Conservation (phyloP, 2,329 filamentous ascomycete genomes). For the Paraconiothyrium sp. region DNA sequence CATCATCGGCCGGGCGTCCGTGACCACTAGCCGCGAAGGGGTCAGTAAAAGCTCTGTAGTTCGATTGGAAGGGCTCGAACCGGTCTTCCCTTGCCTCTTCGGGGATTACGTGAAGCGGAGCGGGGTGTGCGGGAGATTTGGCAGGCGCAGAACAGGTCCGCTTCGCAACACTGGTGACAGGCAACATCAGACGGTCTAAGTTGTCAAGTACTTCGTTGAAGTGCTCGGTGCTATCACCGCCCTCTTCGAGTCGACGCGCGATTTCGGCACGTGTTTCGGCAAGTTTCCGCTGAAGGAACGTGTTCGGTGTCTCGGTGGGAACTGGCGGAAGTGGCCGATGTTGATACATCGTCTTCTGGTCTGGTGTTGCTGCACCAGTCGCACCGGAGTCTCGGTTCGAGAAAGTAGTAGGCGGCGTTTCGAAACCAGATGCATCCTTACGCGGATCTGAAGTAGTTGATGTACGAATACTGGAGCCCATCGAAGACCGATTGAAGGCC, state of each 20-base stretch:
- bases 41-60: slow-evolving; percentile 56
- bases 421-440: slow-evolving; percentile 51
- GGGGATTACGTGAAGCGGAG: slow-evolving; percentile 60
- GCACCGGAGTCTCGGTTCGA: slow-evolving; percentile 52
- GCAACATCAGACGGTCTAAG: slow-evolving; percentile 66
- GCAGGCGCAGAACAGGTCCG: slow-evolving; percentile 59
- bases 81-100: slow-evolving; percentile 57
- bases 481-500: slow-evolving; percentile 79
- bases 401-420: slow-evolving; percentile 63
- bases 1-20: slow-evolving; percentile 39
- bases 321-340: slow-evolving; percentile 57
- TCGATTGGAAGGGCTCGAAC: slow-evolving; percentile 37
- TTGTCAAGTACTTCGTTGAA: slow-evolving; percentile 69
- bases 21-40: slow-evolving; percentile 43
- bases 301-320: slow-evolving; percentile 59
- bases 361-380: slow-evolving; percentile 39
- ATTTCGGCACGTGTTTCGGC: slow-evolving; percentile 67
- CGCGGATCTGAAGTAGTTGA: slow-evolving; percentile 52
- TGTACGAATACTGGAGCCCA: slow-evolving; percentile 61
- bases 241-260: slow-evolving; percentile 60
- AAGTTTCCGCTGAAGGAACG: slow-evolving; percentile 64
- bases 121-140: slow-evolving; percentile 39
- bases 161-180: slow-evolving; percentile 47
- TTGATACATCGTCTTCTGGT: slow-evolving; percentile 40
- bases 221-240: slow-evolving; percentile 59